Conservation (phyloP, 306 rosid species). For the Pachyrhizus erosus region DNA sequence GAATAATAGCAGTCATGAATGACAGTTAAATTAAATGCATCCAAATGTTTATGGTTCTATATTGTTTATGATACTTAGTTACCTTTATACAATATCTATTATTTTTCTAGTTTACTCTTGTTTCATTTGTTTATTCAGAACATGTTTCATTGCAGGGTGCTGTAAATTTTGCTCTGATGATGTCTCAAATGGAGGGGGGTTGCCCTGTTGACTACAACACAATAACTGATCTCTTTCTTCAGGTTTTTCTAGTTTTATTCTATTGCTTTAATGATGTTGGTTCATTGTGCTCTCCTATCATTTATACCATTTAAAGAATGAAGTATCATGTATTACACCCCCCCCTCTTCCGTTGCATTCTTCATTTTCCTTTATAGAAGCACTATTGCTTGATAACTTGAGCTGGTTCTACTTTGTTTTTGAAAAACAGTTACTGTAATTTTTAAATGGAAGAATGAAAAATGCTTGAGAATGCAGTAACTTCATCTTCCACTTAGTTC, state of each 20-base stretch:
- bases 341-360: neutral
- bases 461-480: neutral
- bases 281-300: slow-evolving; percentile 13
- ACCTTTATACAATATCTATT: neutral
- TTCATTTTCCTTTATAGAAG: slow-evolving; percentile 5
- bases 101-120: neutral
- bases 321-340: neutral
- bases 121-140: neutral
- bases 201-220: slow-evolving; percentile 86
- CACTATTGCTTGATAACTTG: neutral
- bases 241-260: slow-evolving; percentile 53
- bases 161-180: slow-evolving; percentile 86
- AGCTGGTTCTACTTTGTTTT: neutral
- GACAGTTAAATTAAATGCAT: neutral
- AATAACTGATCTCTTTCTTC: slow-evolving; percentile 85
- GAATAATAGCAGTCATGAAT: slow-evolving; percentile 5
- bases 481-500: slow-evolving; percentile 1
- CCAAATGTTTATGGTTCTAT: neutral
- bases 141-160: slow-evolving; percentile 66
- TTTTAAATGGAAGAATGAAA: neutral
- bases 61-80: slow-evolving; percentile 9
- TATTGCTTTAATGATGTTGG: slow-evolving; percentile 10
- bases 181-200: slow-evolving; percentile 95
- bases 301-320: neutral
- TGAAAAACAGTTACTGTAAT: neutral